phyloP scores from a whole-genome alignment of 108 stramenopile species.

The Epithemia pelagica region DNA sequence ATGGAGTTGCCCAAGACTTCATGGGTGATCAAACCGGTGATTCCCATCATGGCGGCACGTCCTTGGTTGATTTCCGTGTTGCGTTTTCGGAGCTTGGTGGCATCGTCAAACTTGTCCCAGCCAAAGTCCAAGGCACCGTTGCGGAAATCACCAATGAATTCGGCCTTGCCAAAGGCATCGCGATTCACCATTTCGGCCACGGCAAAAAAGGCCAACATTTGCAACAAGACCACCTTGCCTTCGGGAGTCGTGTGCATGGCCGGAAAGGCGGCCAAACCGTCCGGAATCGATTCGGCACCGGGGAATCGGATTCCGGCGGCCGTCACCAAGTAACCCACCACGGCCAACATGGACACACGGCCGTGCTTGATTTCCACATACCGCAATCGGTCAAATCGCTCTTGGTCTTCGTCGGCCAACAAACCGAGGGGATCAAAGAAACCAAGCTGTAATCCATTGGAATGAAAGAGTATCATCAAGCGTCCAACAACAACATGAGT shows the following conservation, averaged over 20 bases:
- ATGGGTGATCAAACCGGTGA: slow-evolving; percentile 74
- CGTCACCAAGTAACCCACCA: slow-evolving; percentile 21
- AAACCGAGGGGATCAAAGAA: slow-evolving; percentile 50
- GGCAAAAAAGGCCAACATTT: slow-evolving; percentile 58
- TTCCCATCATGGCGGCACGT: slow-evolving; percentile 76
- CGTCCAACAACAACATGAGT: no score
- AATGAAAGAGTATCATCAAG: not conserved
- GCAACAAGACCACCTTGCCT: slow-evolving; percentile 49
- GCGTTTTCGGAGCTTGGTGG: slow-evolving; percentile 43
- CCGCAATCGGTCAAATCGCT: slow-evolving; percentile 30
- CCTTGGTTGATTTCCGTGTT: slow-evolving; percentile 68
- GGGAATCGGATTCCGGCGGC: slow-evolving; percentile 61
- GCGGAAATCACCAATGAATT: slow-evolving; percentile 76
- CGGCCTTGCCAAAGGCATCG: slow-evolving; percentile 48
- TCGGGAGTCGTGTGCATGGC: slow-evolving; percentile 38
- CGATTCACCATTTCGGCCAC: slow-evolving; percentile 60
- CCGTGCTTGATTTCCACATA: slow-evolving; percentile 78
- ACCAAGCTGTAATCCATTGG: not conserved
- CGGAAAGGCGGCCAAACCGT: slow-evolving; percentile 40
- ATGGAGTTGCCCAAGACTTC: slow-evolving; percentile 63
- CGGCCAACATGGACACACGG: slow-evolving; percentile 22
- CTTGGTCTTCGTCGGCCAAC: slow-evolving; percentile 40
- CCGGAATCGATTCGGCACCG: slow-evolving; percentile 49
- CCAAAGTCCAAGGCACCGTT: slow-evolving; percentile 63
- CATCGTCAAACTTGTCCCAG: slow-evolving; percentile 51